Percentiles rank a stretch among this genome's conserved stretches.
Evolutionary conservation across 805 yeast species (phyloP).

Genomic region (Brettanomyces sp.): DNA sequence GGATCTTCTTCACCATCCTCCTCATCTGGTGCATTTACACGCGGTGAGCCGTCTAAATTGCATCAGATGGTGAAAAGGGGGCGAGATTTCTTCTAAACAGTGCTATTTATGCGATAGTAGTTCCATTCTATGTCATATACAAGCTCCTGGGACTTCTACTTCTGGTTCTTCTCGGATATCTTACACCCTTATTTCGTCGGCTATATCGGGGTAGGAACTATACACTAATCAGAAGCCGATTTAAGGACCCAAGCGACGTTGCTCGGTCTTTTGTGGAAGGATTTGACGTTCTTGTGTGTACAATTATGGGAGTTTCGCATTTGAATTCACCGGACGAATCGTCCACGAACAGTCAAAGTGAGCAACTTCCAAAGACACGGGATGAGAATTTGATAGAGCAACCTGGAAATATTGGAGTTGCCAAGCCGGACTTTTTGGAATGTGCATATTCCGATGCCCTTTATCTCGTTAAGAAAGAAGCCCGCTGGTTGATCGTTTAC

Average conservation of each 20-base stretch:
- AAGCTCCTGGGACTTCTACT: conserved; percentile 12
- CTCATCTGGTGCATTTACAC: neutral
- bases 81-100: conserved; percentile 7
- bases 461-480: conserved; percentile 56
- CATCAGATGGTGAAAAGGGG: conserved; percentile 11
- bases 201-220: conserved; percentile 14
- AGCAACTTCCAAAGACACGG: neutral
- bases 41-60: conserved; percentile 6
- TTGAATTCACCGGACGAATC: neutral
- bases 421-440: conserved; percentile 41
- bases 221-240: conserved; percentile 9
- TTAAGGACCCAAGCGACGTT: conserved; percentile 23
- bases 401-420: conserved; percentile 8
- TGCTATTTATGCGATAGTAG: conserved; percentile 13
- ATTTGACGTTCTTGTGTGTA: conserved; percentile 26
- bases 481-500: conserved; percentile 64
- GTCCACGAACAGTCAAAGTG: neutral
- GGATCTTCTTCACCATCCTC: neutral
- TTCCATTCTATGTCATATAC: conserved; percentile 19
- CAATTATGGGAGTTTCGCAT: conserved; percentile 2
- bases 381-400: neutral
- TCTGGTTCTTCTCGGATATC: conserved; percentile 10
- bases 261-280: conserved; percentile 23
- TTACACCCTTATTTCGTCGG: conserved; percentile 15
- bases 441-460: conserved; percentile 80